These are phyloP conservation scores for Saccharomycopsis hybrid DNA, from an alignment of 1,139 yeast species.

Conservation along the genomic window DNA sequence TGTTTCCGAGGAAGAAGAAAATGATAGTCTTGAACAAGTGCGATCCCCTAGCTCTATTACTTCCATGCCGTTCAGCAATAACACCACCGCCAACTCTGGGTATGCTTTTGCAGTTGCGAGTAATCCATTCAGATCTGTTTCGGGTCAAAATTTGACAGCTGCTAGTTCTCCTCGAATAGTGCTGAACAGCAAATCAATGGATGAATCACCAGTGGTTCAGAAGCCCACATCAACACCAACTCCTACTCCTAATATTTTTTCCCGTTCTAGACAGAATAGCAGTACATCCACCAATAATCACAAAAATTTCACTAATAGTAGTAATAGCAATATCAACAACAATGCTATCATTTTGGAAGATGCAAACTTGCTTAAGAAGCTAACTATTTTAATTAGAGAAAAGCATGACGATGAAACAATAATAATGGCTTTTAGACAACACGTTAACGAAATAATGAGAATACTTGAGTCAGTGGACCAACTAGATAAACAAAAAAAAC, in stretches of 20 bases:
- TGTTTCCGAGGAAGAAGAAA: neutral
- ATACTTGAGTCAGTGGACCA: slow-evolving; percentile 26
- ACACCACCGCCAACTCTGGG: neutral
- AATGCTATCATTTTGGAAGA: slow-evolving; percentile 39
- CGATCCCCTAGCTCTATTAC: neutral
- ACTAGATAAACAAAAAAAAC: neutral
- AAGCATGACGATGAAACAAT: slow-evolving; percentile 46
- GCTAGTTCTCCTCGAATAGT: slow-evolving; percentile 3
- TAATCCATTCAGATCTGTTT: too few species aligned
- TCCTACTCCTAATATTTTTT: neutral
- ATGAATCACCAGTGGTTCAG: neutral
- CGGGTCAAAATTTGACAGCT: neutral
- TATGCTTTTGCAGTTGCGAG: too few species aligned
- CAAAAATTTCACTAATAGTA: neutral
- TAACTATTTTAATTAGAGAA: slow-evolving; percentile 39
- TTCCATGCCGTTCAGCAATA: neutral
- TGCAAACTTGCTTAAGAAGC: slow-evolving; percentile 40
- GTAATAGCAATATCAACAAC: slow-evolving; percentile 19
- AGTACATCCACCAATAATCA: neutral
- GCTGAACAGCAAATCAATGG: too few species aligned
- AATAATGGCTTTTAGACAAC: slow-evolving; percentile 42
- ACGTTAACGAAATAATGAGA: slow-evolving; percentile 40
- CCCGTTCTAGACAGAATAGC: neutral
- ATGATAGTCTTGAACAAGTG: neutral
- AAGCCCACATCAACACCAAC: neutral